These are phyloP conservation scores for Solanum ossicruentum DNA, from an alignment of 257 asterid species.

Conservation along the genomic window DNA sequence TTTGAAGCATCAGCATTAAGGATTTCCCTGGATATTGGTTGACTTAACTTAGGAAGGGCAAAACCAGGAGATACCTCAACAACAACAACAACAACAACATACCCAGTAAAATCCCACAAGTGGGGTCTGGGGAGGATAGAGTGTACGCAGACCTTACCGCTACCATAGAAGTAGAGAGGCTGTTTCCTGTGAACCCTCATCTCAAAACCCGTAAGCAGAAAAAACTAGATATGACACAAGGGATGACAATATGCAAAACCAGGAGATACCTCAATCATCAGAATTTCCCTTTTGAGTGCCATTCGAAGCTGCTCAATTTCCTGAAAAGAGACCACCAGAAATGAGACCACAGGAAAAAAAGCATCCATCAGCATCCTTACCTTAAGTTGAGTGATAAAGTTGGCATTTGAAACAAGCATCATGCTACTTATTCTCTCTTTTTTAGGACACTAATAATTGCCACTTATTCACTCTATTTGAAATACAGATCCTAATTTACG, in stretches of 20 bases:
- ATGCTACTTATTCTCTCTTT: background rate
- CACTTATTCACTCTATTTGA: background rate
- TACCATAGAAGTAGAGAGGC: too few relatives aligned
- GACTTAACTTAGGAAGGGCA: background rate
- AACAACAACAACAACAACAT: too few relatives aligned
- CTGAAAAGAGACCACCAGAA: conserved; percentile 22
- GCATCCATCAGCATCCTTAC: background rate
- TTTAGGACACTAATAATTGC: background rate
- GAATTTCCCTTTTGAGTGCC: conserved; percentile 54
- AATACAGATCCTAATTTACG: background rate
- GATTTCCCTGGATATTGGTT: background rate
- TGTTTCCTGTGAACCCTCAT: too few relatives aligned
- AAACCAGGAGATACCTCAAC: conserved; percentile 47
- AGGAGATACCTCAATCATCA: conserved; percentile 61
- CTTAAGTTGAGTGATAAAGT: background rate
- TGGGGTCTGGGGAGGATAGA: too few relatives aligned
- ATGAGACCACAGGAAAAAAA: background rate
- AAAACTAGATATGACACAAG: too few relatives aligned
- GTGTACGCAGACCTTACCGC: too few relatives aligned
- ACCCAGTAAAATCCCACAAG: too few relatives aligned
- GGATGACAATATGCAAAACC: too few relatives aligned
- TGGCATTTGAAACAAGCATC: background rate
- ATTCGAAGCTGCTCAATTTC: conserved; percentile 74
- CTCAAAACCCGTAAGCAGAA: too few relatives aligned
- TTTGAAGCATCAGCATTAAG: background rate